A percentile compares a stretch with the other conserved stretches of the same genome.
phyloP scores from a whole-genome alignment of 1,284 basidiomycete species.

The Takashimella tepidaria region DNA sequence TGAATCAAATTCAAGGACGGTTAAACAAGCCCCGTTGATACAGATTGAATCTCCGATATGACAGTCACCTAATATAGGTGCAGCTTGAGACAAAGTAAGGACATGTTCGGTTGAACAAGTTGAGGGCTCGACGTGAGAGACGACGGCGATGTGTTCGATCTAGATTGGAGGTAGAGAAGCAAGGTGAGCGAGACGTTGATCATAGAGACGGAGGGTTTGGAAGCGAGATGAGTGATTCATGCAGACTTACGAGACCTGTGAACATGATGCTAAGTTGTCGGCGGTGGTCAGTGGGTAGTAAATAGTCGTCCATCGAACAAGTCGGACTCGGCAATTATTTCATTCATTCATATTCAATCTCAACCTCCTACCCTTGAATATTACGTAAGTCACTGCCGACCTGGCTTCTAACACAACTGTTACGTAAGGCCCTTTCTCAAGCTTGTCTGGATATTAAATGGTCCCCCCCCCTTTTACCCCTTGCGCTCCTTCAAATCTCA shows the following conservation, averaged over 20 bases:
- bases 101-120: conserved; percentile 54
- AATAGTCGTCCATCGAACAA: too few relatives aligned
- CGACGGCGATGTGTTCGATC: conserved; percentile 45
- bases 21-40: conserved; percentile 77
- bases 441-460: too few relatives aligned
- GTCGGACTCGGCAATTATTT: too few relatives aligned
- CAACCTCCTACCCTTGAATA: too few relatives aligned
- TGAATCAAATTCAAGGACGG: conserved; percentile 74
- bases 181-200: background rate
- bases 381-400: too few relatives aligned
- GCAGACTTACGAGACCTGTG: conserved; percentile 42
- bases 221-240: background rate
- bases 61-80: conserved; percentile 80
- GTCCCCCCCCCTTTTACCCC: too few relatives aligned
- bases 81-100: conserved; percentile 68
- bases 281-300: too few relatives aligned
- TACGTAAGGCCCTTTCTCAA: too few relatives aligned
- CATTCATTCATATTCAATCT: too few relatives aligned
- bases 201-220: background rate
- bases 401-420: too few relatives aligned
- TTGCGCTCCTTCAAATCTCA: too few relatives aligned
- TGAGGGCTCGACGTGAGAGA: conserved; percentile 37
- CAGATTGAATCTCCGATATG: conserved; percentile 92
- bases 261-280: conserved; percentile 33
- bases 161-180: conserved; percentile 13